Conservation (phyloP, 345 rosid species). For the Heritiera littoralis region DNA sequence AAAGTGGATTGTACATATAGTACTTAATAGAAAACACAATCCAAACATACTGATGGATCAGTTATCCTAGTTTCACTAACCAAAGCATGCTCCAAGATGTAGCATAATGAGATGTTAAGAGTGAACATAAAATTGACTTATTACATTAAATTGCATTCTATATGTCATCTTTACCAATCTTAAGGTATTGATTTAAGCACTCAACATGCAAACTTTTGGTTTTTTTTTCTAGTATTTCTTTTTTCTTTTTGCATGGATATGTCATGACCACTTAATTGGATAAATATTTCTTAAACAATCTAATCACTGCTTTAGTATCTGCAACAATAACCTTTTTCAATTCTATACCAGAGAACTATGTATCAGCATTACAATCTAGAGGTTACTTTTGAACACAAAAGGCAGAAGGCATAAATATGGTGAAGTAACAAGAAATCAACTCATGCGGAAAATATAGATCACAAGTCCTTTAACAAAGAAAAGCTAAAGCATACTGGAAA, state of each 20-base stretch:
- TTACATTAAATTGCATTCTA: not conserved
- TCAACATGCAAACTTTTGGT: not conserved
- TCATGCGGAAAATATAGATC: conserved; percentile 5
- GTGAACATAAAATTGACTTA: not conserved
- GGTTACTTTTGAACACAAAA: not conserved
- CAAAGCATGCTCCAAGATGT: not conserved
- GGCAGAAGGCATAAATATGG: not conserved
- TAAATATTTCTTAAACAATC: not conserved
- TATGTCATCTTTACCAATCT: not conserved
- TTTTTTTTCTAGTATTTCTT: not conserved
- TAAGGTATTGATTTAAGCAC: not conserved
- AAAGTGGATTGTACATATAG: not conserved
- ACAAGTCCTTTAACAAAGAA: conserved; percentile 10
- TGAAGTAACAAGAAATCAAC: conserved; percentile 1
- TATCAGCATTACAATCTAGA: not conserved
- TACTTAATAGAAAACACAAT: not conserved
- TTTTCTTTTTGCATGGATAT: not conserved
- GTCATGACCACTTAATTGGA: not conserved
- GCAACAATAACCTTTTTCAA: not conserved
- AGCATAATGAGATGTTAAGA: not conserved
- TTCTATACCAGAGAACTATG: not conserved
- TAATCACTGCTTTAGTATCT: not conserved
- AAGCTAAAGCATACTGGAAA: conserved; percentile 57
- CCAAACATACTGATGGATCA: not conserved
- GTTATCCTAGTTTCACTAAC: not conserved